Percentiles rank a stretch among this genome's conserved stretches.
Conservation (phyloP, 1,139 yeast genomes). For the Kurtzmaniella quercitrusa region DNA sequence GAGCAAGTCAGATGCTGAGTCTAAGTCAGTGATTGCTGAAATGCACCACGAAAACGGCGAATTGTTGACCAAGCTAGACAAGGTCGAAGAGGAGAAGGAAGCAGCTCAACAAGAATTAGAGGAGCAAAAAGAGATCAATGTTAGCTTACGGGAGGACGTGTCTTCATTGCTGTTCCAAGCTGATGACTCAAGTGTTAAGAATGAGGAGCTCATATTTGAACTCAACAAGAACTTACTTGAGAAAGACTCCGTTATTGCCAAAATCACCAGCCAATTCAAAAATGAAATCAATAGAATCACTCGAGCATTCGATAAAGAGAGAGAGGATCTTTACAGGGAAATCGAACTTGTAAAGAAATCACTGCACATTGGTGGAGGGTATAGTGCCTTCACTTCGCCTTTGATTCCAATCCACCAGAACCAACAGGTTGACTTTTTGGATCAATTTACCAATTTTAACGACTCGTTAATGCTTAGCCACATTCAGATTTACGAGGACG, state of each 20-base stretch:
- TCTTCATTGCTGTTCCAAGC: constrained; percentile 1
- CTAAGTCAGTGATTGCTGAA: not conserved
- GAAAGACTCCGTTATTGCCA: not conserved
- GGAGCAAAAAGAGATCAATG: constrained; percentile 1
- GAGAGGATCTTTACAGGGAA: not conserved
- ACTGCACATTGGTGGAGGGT: not conserved
- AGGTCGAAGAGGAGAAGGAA: not conserved
- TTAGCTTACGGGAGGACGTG: not conserved
- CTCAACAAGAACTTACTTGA: not conserved
- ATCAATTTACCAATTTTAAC: constrained; percentile 6
- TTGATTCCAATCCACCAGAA: not conserved
- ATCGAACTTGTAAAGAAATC: not conserved
- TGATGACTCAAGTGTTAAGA: not conserved
- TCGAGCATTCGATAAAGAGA: not conserved
- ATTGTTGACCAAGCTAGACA: not conserved
- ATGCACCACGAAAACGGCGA: not conserved
- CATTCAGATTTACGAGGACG: constrained; percentile 6
- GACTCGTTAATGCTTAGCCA: constrained; percentile 5
- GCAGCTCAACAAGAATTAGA: not conserved
- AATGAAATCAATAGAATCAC: not conserved
- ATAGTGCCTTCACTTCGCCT: not conserved
- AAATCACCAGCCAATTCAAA: not conserved
- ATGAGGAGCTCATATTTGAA: not conserved
- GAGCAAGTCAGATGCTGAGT: not conserved
- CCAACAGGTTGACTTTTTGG: constrained; percentile 4